Conservation (phyloP, 768 basidiomycete species). For the Pleurotus eryngii region DNA sequence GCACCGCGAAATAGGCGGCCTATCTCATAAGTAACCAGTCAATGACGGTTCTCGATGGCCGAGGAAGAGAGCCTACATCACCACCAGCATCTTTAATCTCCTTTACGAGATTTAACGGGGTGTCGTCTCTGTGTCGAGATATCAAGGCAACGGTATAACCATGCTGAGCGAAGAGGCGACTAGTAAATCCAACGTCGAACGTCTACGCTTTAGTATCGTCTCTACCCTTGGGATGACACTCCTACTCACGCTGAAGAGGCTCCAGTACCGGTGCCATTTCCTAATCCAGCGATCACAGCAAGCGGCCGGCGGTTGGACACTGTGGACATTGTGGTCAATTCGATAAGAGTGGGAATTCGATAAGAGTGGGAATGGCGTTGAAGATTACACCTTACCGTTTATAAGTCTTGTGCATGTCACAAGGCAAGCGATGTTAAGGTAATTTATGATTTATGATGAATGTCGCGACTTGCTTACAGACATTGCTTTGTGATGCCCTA, state of each 20-base stretch:
- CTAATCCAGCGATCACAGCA: slow-evolving; percentile 32
- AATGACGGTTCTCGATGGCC: neutral
- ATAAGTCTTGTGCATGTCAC: too few species aligned
- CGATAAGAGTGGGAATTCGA: too few species aligned
- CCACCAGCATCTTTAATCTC: slow-evolving; percentile 57
- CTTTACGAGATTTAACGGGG: slow-evolving; percentile 46
- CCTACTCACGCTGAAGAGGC: slow-evolving; percentile 50
- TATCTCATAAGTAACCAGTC: slow-evolving; percentile 17
- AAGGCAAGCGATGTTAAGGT: too few species aligned
- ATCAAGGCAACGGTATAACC: slow-evolving; percentile 69
- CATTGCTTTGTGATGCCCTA: too few species aligned
- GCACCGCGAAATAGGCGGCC: slow-evolving; percentile 56
- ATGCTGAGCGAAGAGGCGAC: slow-evolving; percentile 55
- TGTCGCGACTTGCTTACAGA: too few species aligned
- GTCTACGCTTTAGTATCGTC: too few species aligned
- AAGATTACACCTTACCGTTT: neutral
- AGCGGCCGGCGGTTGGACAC: slow-evolving; percentile 4
- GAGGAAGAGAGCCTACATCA: slow-evolving; percentile 33
- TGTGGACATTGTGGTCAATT: neutral
- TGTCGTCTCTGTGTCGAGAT: slow-evolving; percentile 48
- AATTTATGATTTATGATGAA: too few species aligned
- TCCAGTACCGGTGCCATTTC: slow-evolving; percentile 52
- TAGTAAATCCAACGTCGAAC: slow-evolving; percentile 19
- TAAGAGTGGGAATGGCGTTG: neutral
- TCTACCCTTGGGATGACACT: too few species aligned